These are phyloP conservation scores for Pythium sp. DNA, from an alignment of 352 stramenopile genomes.

Conservation along the genomic window DNA sequence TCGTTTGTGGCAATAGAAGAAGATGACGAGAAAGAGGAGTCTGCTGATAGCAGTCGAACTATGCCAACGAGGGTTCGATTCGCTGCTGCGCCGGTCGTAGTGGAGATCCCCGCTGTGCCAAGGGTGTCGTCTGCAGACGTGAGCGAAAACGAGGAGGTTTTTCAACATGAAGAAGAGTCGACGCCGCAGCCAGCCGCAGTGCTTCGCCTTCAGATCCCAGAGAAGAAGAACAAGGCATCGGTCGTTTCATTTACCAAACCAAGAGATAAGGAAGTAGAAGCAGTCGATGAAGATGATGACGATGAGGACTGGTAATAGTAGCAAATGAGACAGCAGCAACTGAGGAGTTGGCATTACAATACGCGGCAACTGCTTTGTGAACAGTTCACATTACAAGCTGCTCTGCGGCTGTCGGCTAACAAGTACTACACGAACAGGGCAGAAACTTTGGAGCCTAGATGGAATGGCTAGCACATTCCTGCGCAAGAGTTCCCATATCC, in stretches of 20 bases:
- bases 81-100: slow-evolving; percentile 6
- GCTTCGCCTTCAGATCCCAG: not conserved
- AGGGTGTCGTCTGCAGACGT: slow-evolving; percentile 1
- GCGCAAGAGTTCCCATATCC: too few relatives aligned
- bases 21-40: not conserved
- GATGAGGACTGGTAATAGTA: slow-evolving; percentile 16
- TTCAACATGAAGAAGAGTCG: not conserved
- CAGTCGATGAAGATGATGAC: slow-evolving; percentile 17
- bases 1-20: not conserved
- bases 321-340: not conserved
- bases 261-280: not conserved
- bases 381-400: too few relatives aligned
- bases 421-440: too few relatives aligned
- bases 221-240: not conserved
- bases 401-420: too few relatives aligned
- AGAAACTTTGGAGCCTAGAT: too few relatives aligned
- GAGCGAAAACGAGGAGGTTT: slow-evolving; percentile 17
- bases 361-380: too few relatives aligned
- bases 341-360: too few relatives aligned
- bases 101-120: slow-evolving; percentile 10
- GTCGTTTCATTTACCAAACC: not conserved
- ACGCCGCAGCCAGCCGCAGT: slow-evolving; percentile 4
- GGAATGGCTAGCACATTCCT: too few relatives aligned
- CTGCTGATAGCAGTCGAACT: not conserved
- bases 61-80: slow-evolving; percentile 14